Conservation (phyloP, 2,329 filamentous ascomycete genomes). For the Penicillium digitatum region DNA sequence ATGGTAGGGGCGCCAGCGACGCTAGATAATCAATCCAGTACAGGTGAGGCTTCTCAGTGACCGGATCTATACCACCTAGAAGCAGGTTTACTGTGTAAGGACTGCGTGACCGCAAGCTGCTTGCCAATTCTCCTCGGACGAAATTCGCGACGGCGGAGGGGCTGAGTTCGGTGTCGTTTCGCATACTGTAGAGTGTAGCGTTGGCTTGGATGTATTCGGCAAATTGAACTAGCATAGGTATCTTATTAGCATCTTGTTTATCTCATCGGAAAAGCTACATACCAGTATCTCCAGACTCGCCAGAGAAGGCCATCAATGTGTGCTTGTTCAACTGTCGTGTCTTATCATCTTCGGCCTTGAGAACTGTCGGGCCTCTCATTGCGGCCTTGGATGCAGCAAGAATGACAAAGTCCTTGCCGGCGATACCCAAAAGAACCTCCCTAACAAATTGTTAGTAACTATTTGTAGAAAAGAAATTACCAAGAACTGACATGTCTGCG, state of each 20-base stretch:
- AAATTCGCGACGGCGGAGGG: constrained; percentile 88
- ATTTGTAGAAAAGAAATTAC: background rate
- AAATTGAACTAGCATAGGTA: constrained; percentile 71
- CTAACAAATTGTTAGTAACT: constrained; percentile 47
- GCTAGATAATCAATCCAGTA: constrained; percentile 99
- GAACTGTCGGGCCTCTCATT: constrained; percentile 93
- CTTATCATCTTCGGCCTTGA: constrained; percentile 96
- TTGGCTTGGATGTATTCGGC: constrained; percentile 99
- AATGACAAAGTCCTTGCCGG: constrained; percentile 98
- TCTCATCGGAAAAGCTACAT: constrained; percentile 28
- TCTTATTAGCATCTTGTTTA: constrained; percentile 14
- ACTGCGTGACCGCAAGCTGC: constrained; percentile 82
- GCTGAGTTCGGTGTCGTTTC: constrained; percentile 88
- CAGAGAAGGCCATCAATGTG: constrained; percentile 90
- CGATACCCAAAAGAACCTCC: constrained; percentile 98
- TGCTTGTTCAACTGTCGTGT: constrained; percentile 88
- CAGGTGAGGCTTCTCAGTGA: constrained; percentile 82
- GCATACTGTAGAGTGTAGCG: constrained; percentile 96
- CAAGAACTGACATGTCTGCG: constrained; percentile 29
- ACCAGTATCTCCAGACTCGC: constrained; percentile 95
- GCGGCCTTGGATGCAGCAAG: constrained; percentile 96
- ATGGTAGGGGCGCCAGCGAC: constrained; percentile 79
- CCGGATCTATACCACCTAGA: constrained; percentile 87
- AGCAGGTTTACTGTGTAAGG: constrained; percentile 97
- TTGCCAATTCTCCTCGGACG: constrained; percentile 87